phyloP scores from a whole-genome alignment of 495 filamentous ascomycete genomes.

The Aspergillus hancockii region DNA sequence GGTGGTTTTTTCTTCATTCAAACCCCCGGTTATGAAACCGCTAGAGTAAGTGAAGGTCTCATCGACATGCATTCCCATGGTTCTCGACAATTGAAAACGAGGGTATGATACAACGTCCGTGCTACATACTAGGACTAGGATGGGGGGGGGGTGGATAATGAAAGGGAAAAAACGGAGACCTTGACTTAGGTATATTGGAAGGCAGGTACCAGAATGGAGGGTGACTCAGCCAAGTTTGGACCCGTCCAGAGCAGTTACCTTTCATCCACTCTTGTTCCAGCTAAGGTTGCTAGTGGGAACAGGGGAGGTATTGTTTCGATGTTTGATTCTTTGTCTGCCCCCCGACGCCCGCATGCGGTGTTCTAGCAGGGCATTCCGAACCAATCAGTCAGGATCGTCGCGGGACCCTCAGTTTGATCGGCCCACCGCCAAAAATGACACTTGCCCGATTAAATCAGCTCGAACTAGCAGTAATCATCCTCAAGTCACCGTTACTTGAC shows the following conservation, averaged over 20 bases:
- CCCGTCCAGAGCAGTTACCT: slow-evolving; percentile 2
- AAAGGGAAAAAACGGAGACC: slow-evolving; percentile 9
- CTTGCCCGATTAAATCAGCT: slow-evolving; percentile 15
- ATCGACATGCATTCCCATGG: neutral
- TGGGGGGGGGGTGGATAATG: neutral
- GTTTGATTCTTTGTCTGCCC: slow-evolving; percentile 32
- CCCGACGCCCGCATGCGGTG: slow-evolving; percentile 38
- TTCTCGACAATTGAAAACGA: neutral
- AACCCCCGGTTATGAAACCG: neutral
- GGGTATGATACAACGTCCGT: slow-evolving; percentile 7
- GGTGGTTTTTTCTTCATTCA: neutral
- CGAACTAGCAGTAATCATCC: neutral
- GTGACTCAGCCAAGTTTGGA: slow-evolving; percentile 12
- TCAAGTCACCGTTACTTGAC: neutral
- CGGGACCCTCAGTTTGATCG: slow-evolving; percentile 9
- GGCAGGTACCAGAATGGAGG: neutral
- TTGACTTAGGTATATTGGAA: neutral
- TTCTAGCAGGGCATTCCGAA: slow-evolving; percentile 25
- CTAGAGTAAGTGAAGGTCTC: neutral
- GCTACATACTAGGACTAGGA: neutral
- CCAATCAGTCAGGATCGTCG: slow-evolving; percentile 15
- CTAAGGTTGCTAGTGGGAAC: neutral
- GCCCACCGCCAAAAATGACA: slow-evolving; percentile 17
- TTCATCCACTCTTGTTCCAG: neutral
- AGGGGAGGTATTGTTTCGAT: slow-evolving; percentile 20